These are phyloP conservation scores for Bonia amplexicaulis DNA, from an alignment of 176 grass and related monocot genomes.

Conservation along the genomic window DNA sequence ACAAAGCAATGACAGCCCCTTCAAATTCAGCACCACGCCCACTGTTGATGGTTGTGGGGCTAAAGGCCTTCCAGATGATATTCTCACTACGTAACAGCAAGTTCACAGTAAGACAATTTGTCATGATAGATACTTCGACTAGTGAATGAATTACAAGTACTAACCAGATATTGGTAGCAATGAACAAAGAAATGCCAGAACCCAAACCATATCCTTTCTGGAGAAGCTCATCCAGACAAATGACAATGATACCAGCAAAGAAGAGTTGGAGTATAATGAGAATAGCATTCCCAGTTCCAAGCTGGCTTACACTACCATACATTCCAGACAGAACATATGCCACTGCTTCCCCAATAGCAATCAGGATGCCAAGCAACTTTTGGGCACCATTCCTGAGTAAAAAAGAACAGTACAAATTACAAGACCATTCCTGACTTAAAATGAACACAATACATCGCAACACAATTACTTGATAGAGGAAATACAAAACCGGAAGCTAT, in stretches of 20 bases:
- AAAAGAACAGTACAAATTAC: background rate
- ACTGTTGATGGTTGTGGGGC: slow-evolving; percentile 46
- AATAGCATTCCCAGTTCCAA: too few species aligned
- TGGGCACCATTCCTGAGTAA: slow-evolving; percentile 43
- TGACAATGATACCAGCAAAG: slow-evolving; percentile 52
- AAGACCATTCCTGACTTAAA: background rate
- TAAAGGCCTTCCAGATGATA: slow-evolving; percentile 70
- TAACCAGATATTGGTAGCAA: slow-evolving; percentile 45
- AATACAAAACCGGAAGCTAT: background rate
- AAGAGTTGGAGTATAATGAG: too few species aligned
- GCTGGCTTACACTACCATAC: too few species aligned
- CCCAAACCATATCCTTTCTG: background rate
- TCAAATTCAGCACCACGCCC: slow-evolving; percentile 56
- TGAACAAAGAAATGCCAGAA: background rate
- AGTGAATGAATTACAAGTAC: background rate
- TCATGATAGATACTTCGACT: background rate
- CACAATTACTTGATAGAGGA: background rate
- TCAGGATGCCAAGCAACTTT: slow-evolving; percentile 52
- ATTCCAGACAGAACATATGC: too few species aligned
- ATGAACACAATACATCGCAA: background rate
- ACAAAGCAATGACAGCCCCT: slow-evolving; percentile 57
- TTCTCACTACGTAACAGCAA: slow-evolving; percentile 30
- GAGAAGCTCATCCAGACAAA: background rate
- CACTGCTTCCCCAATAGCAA: slow-evolving; percentile 13
- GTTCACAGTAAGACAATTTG: background rate